Conservation (phyloP, 2,329 filamentous ascomycete species). For the Coniochaeta pulveracea region DNA sequence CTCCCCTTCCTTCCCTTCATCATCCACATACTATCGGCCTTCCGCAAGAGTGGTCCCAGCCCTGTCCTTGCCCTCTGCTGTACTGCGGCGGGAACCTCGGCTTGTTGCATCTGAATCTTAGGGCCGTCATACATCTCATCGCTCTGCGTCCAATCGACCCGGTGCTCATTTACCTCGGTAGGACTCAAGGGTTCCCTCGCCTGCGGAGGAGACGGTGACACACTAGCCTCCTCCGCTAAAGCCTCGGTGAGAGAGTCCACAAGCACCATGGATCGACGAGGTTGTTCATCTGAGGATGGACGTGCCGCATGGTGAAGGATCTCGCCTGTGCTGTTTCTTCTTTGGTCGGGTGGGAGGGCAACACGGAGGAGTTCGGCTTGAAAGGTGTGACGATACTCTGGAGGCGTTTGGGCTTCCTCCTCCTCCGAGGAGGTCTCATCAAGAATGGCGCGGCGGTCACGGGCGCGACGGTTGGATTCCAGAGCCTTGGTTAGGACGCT, state of each 20-base stretch:
- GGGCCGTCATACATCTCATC: constrained; percentile 30
- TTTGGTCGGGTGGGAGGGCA: too few relatives aligned
- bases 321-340: constrained; percentile 27
- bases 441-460: neutral
- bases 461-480: neutral
- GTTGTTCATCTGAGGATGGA: too few relatives aligned
- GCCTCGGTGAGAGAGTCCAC: constrained; percentile 6
- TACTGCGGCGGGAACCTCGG: constrained; percentile 1
- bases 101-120: too few relatives aligned
- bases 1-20: constrained; percentile 29
- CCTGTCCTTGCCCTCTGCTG: constrained; percentile 7
- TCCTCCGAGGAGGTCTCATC: constrained; percentile 19
- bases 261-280: constrained; percentile 9
- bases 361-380: constrained; percentile 12
- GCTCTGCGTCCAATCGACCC: constrained; percentile 48
- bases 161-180: too few relatives aligned
- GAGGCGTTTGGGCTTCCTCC: constrained; percentile 8
- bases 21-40: constrained; percentile 37
- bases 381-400: constrained; percentile 20
- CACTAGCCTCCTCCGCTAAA: neutral
- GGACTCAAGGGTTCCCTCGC: too few relatives aligned
- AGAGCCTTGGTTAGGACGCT: neutral
- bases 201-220: neutral
- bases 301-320: constrained; percentile 12
- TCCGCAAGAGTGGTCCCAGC: constrained; percentile 23